Evolutionary conservation across 2,329 filamentous ascomycete genomes (phyloP).

Genomic region (Trichoderma sp.): DNA sequence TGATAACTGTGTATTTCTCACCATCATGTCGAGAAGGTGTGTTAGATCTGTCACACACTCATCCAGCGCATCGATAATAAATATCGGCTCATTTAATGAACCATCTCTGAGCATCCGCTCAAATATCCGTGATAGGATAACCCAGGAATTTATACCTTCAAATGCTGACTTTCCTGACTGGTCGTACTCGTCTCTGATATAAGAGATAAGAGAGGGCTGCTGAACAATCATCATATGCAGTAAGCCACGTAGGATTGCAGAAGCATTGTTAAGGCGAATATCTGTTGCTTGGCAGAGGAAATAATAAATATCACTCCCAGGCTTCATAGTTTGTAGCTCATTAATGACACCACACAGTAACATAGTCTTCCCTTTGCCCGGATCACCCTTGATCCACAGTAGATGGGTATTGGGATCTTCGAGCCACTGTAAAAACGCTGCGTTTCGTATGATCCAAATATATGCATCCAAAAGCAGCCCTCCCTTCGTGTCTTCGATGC

Average conservation of each 20-base stretch:
- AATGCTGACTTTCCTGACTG: not conserved
- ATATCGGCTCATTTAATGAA: not conserved
- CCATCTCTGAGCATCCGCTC: not conserved
- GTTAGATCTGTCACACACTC: not conserved
- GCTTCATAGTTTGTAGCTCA: too few relatives aligned
- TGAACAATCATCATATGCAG: not conserved
- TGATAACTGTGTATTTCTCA: too few relatives aligned
- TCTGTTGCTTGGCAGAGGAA: not conserved
- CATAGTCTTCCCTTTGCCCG: not conserved
- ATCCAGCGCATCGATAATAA: not conserved
- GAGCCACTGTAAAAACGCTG: not conserved
- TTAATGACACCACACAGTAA: not conserved
- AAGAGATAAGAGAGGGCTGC: accelerated
- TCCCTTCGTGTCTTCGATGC: not conserved
- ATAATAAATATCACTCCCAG: too few relatives aligned
- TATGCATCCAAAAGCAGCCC: not conserved
- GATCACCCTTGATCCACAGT: not conserved
- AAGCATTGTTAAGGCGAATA: not conserved
- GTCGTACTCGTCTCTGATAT: accelerated
- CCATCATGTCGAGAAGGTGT: not conserved
- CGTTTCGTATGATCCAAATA: not conserved
- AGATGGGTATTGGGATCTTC: not conserved
- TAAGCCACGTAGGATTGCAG: not conserved
- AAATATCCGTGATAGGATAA: not conserved
- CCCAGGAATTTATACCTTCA: not conserved